phyloP scores from a whole-genome alignment of 345 rosid species.

The Populus alba region DNA sequence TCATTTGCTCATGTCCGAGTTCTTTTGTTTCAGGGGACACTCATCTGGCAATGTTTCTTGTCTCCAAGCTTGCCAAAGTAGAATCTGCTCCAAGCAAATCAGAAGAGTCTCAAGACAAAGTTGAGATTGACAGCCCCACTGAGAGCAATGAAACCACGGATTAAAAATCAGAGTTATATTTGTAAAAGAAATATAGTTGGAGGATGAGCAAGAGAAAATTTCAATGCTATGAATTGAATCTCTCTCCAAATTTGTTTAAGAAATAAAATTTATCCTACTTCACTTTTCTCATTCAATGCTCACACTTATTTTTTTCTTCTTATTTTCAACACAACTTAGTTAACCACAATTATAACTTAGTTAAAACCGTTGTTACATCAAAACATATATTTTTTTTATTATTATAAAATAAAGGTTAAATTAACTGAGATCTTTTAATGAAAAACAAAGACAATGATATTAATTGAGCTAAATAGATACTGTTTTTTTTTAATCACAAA shows the following conservation, averaged over 20 bases:
- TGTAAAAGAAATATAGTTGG: not conserved
- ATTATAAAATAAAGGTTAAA: too few species aligned
- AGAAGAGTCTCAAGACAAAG: constrained; percentile 33
- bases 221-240: not conserved
- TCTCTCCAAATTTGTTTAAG: not conserved
- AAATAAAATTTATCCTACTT: too few species aligned
- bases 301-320: too few species aligned
- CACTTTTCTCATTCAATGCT: too few species aligned
- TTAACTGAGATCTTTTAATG: too few species aligned
- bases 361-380: too few species aligned
- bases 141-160: constrained; percentile 13
- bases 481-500: too few species aligned
- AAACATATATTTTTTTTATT: too few species aligned
- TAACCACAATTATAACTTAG: too few species aligned
- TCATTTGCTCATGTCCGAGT: not conserved
- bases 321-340: too few species aligned
- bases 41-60: constrained; percentile 71
- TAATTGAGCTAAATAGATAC: too few species aligned
- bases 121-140: constrained; percentile 13
- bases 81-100: constrained; percentile 25
- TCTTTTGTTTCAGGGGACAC: constrained; percentile 50
- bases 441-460: too few species aligned
- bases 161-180: not conserved
- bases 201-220: not conserved
- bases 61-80: constrained; percentile 50